A percentile compares a stretch with the other conserved stretches of the same genome.
These are phyloP conservation scores for Exophiala oligosperma DNA, from an alignment of 2,329 filamentous ascomycete species.

Conservation along the genomic window DNA sequence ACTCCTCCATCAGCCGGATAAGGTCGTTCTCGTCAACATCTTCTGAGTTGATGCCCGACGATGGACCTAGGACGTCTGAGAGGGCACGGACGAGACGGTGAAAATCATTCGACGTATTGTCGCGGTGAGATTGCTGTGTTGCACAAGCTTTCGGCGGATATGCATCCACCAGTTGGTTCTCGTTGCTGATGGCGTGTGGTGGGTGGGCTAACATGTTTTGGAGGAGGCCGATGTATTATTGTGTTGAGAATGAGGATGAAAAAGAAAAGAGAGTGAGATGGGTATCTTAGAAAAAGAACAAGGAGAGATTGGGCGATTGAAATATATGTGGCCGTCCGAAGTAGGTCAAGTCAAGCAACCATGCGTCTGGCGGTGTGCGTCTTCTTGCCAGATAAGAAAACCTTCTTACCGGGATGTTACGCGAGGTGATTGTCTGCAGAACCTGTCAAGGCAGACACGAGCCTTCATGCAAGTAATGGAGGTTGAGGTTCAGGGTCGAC, in stretches of 20 bases:
- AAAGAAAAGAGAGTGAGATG: neutral
- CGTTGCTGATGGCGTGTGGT: neutral
- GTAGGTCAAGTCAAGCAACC: neutral
- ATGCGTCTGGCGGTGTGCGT: constrained; percentile 6
- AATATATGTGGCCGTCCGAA: neutral
- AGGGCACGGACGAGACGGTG: constrained; percentile 71
- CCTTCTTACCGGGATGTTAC: neutral
- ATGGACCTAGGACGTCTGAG: constrained; percentile 72
- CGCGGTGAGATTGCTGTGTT: constrained; percentile 9
- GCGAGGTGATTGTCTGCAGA: neutral
- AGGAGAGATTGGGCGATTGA: neutral
- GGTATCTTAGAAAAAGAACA: neutral
- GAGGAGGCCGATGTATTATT: neutral
- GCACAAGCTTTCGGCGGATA: constrained; percentile 1
- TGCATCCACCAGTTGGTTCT: neutral
- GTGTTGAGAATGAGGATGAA: neutral
- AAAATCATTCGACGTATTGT: constrained; percentile 47
- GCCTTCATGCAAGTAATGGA: neutral
- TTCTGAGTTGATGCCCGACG: constrained; percentile 76
- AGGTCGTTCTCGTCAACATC: constrained; percentile 76
- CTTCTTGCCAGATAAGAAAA: neutral
- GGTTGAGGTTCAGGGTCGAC: neutral
- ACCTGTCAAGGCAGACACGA: neutral
- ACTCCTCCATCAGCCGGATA: constrained; percentile 70
- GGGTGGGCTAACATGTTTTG: constrained; percentile 16